phyloP scores from a whole-genome alignment of 176 grass and related monocot species.

The Canna indica region DNA sequence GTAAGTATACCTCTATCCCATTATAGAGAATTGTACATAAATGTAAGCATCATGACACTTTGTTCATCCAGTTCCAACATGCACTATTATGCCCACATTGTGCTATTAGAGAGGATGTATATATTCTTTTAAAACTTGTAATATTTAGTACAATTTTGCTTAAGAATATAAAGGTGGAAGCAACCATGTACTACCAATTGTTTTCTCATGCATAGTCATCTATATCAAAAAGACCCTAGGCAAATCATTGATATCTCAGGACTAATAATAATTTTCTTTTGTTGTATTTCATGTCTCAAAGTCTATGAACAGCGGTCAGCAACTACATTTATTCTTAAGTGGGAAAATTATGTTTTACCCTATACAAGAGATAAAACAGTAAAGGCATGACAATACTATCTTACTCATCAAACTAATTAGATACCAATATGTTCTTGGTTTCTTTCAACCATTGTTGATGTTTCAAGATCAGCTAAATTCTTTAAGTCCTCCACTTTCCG shows the following conservation, averaged over 20 bases:
- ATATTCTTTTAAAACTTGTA: too few relatives aligned
- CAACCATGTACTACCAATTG: too few relatives aligned
- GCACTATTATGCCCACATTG: not conserved
- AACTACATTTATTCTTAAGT: not conserved
- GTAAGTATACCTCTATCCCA: not conserved
- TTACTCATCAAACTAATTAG: constrained; percentile 11
- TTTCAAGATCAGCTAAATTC: constrained; percentile 11
- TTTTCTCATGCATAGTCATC: too few relatives aligned
- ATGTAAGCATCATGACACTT: not conserved
- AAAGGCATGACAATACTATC: not conserved
- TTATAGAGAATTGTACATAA: not conserved
- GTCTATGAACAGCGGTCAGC: not conserved
- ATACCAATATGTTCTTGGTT: constrained; percentile 29
- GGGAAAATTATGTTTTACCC: not conserved
- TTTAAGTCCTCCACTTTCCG: constrained; percentile 30
- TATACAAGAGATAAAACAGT: not conserved
- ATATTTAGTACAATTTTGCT: too few relatives aligned
- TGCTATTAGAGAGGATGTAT: too few relatives aligned
- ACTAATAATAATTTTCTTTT: not conserved
- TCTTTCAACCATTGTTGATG: constrained; percentile 11
- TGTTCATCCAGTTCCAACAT: not conserved
- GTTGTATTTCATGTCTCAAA: not conserved
- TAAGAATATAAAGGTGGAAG: too few relatives aligned
- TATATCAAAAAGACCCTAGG: too few relatives aligned
- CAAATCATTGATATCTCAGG: too few relatives aligned